Evolutionary conservation across 1,139 yeast genomes (phyloP), one percentile per base, ranked within the genome.

Genomic region (Candida sp.): DNA sequence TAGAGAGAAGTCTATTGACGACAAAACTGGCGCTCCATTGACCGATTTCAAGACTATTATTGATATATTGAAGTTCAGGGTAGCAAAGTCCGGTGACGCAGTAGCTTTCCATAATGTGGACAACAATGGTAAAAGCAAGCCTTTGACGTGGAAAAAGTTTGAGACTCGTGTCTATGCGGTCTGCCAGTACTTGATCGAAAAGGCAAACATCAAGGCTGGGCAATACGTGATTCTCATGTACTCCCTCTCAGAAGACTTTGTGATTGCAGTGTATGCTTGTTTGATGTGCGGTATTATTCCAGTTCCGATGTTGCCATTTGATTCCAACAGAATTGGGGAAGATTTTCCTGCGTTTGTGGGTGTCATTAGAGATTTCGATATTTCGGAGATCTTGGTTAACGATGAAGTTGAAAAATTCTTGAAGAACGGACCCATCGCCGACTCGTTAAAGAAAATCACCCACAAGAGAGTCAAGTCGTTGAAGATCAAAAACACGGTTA

Each of bases 251-350:
- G 97, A 93, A 54, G 98, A 94, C 55, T 94, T 84, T 64, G 84
- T 88, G 6, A 84, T 90, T 42, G 91, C 97, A 1, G 77, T 92
- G 0, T 86, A 86, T 66, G 98, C 99, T 0, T 94, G 98, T 65
- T 80, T 94, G 65, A 70, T 88, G 54, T 81, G 93, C 55, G 97
- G 98, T 1, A 75, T 92, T 3, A 79, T 89, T 6, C 88, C 94
- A 0, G 83, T 94, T 12, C 97, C 98, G 0, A 69, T 94, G 67
- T 77, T 88, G 5, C 92, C 96, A 0, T 73, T 92, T 48, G 93
- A 89, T 58, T 78, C 85, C 8, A 81, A 80, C 48, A 73, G 94
- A 52, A 74, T 87, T 8, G 85, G 83, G 2, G 97, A 90, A 61
- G 98, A 94, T 63, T 77, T 86, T 26, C 84, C 85, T 1, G 88